These are phyloP conservation scores for Coemansia sp. DNA, from an alignment of 192 early-diverging fungal genomes.

Conservation along the genomic window DNA sequence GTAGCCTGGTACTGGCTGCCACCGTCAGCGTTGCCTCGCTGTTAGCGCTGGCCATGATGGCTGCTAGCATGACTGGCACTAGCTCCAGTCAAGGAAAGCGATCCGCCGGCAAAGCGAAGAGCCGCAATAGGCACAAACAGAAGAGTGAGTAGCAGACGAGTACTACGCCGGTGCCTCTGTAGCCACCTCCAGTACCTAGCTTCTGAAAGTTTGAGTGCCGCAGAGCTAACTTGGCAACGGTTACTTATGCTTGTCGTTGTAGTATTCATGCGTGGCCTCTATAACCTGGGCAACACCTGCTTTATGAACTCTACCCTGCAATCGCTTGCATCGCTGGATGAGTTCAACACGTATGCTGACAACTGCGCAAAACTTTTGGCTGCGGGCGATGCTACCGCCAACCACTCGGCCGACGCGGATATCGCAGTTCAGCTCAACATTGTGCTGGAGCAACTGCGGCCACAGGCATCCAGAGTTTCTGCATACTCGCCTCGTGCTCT, in stretches of 20 bases:
- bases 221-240: neutral
- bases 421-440: conserved; percentile 31
- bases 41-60: conserved; percentile 28
- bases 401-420: conserved; percentile 24
- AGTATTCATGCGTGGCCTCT: conserved; percentile 64
- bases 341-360: conserved; percentile 39
- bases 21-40: conserved; percentile 42
- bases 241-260: neutral
- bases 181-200: neutral
- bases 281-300: conserved; percentile 86
- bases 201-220: neutral
- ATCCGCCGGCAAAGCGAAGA: conserved; percentile 6
- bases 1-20: conserved; percentile 32
- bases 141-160: conserved; percentile 5
- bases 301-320: conserved; percentile 83
- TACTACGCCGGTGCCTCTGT: neutral
- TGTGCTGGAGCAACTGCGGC: conserved; percentile 36
- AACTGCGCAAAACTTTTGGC: conserved; percentile 21
- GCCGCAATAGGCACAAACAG: conserved; percentile 6
- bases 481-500: conserved; percentile 48
- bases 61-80: conserved; percentile 8
- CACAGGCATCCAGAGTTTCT: conserved; percentile 21
- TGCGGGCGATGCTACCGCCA: neutral
- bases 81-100: neutral
- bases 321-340: conserved; percentile 34